phyloP scores from a whole-genome alignment of 441 rosid genomes.

The Euphorbia corollata region DNA sequence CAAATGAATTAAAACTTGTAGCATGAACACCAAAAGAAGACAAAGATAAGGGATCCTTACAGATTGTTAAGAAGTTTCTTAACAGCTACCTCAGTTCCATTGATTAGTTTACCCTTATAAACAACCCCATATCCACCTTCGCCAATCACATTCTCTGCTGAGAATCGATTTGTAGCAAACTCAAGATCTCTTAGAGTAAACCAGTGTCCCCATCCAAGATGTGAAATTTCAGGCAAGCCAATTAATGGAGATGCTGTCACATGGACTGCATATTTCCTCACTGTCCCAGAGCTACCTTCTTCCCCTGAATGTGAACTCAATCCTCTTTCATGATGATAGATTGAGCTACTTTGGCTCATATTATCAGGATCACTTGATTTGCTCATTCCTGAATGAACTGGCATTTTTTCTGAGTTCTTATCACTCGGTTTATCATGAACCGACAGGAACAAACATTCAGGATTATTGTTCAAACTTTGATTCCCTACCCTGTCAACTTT shows the following conservation, averaged over 20 bases:
- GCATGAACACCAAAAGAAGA: conserved; percentile 1
- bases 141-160: conserved; percentile 77
- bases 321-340: conserved; percentile 62
- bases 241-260: conserved; percentile 73
- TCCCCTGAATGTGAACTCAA: conserved; percentile 77
- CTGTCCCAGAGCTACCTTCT: conserved; percentile 71
- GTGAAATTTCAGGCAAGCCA: conserved; percentile 86
- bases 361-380: conserved; percentile 76
- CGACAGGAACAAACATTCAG: conserved; percentile 30
- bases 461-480: conserved; percentile 36
- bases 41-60: conserved; percentile 41
- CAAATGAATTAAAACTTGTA: conserved; percentile 8
- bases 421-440: conserved; percentile 58
- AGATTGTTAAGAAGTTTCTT: conserved; percentile 91
- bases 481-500: conserved; percentile 61
- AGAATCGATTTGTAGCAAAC: conserved; percentile 72
- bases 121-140: conserved; percentile 99
- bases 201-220: conserved; percentile 99
- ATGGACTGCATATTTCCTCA: conserved; percentile 42
- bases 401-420: conserved; percentile 43
- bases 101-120: conserved; percentile 69
- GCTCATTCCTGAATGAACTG: conserved; percentile 46
- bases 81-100: conserved; percentile 88
- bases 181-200: conserved; percentile 97
- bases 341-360: conserved; percentile 62